Evolutionary conservation across 352 stramenopile genomes (phyloP), one percentile per base, ranked within the genome.

Genomic region (Phytopythium montanum): DNA sequence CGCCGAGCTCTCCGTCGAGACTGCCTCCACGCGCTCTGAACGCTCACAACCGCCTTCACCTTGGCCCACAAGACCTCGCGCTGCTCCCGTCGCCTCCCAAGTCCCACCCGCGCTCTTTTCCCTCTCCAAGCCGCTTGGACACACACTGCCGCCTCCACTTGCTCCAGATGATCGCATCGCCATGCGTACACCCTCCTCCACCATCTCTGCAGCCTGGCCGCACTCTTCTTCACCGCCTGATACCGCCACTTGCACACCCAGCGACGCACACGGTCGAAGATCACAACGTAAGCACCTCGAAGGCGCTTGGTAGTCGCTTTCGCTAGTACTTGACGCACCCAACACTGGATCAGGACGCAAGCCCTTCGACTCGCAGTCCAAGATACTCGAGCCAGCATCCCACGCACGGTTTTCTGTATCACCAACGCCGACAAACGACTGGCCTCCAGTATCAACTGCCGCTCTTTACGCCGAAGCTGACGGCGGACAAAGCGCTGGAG

Each of bases 101-200:
- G 41, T 26, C 5, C 14, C 5, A 54, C 26, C 4, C 26, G 48
- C 26, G 26, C 26, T 2, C 38, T 26, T 16, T 54, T 54, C 38
- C 64, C 51, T 59, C 73, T 65, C 78, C 78, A 88, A 19, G 68
- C 56, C 5, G 70, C 68, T 44, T 87, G 77, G 18, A 87, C 75
- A 46, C 72, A 83, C 44, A 81, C 68, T 1, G 69, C 56, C 2
- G 77, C 75, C 51, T 75, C 69, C 18, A 81, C 7, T 28, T 68
- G 29, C 5, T 68, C 68, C 14, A 54, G 83, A 5, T n/a, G 66
- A 56, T 16, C 49, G 53, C 5, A 66, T 46, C 61, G 67, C 56
- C 66, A 66, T 6, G 26, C 70, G 52, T 88, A 78, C 25, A 87
- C 77, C 16, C 74, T 82, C 36, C 70, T 66, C 78, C 76, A 90